Base-by-base conservation (phyloP, 495 filamentous ascomycete species). In the Daldinia childiae region DNA sequence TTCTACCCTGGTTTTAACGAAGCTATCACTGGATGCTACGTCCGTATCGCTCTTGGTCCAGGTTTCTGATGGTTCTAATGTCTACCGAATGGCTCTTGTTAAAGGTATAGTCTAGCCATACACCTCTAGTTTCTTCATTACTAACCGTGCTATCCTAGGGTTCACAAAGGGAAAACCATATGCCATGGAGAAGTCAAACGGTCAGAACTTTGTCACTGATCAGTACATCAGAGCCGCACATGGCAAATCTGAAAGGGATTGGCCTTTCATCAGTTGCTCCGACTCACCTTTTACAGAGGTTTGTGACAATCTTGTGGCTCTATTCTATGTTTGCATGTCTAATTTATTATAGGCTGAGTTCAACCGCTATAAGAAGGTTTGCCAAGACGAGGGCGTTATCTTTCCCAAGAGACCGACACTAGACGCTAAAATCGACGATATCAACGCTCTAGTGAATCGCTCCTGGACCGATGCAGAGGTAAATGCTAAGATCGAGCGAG, bases 1-100 rank as follows among this genome's bases (percentile, higher is more conserved):
- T 97, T 95, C 82, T 92, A 92, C 67, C 95, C 95, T 21, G 90
- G 90, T 11, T 97, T 99, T 62, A 90, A 94, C 17, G 85, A 93
- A 34, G 86, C 90, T 30, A 90, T 98, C 64, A 87, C 85, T 39
- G 87, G 87, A 54, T 95, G 93, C 79, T 97, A 90, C 78, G 89
- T 87, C 27, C 91, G 95, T 57, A 87, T 97, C 76, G 92, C 88
- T 65, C 86, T 96, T 69, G 93, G 93, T 24, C 82, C 88, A 15
- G 89, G 94, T 72, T 72, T 81, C 84, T 24, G 83, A 89, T 6
- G 87, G 90, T 15, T 79, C 86, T 64, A 91, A 89, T 62, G 86
- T 90, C 57, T 99, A 99, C 80, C 89, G 93, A 58, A 89, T 99
- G 83, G 90, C 90, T 38, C 79, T 92, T 71, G 93, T 98, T 74